Evolutionary conservation across 2,329 filamentous ascomycete species (phyloP).

Genomic region (Sporothrix mexicana): DNA sequence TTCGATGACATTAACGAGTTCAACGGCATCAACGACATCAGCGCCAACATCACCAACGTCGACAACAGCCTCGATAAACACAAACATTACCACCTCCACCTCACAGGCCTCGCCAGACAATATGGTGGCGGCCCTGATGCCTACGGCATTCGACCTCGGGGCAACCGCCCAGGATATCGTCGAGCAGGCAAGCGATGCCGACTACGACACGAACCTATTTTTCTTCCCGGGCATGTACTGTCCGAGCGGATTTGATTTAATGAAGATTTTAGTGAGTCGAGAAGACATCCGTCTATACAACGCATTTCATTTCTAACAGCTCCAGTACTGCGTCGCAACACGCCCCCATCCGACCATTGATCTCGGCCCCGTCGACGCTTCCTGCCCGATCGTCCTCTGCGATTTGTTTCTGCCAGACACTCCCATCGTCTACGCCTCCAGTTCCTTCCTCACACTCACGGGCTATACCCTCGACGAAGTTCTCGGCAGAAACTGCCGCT

Average conservation of each 20-base stretch:
- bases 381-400: slow-evolving; percentile 82
- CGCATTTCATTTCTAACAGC: background rate
- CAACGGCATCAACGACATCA: background rate
- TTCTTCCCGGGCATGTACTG: slow-evolving; percentile 33
- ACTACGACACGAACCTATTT: background rate
- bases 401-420: slow-evolving; percentile 75
- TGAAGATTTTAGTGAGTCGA: slow-evolving; percentile 31
- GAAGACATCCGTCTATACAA: background rate
- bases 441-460: slow-evolving; percentile 78
- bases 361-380: slow-evolving; percentile 81
- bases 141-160: background rate
- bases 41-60: background rate
- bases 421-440: slow-evolving; percentile 84
- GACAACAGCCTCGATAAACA: background rate
- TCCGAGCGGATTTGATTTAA: slow-evolving; percentile 33
- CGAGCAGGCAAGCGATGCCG: background rate
- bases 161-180: background rate
- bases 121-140: slow-evolving; percentile 16
- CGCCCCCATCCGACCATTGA: slow-evolving; percentile 76
- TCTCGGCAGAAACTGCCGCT: slow-evolving; percentile 80
- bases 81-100: background rate
- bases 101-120: background rate
- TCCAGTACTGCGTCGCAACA: slow-evolving; percentile 60
- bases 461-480: slow-evolving; percentile 78
- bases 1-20: background rate